These are phyloP conservation scores for Usnea hakonensis DNA, from an alignment of 495 filamentous ascomycete genomes.

Conservation along the genomic window DNA sequence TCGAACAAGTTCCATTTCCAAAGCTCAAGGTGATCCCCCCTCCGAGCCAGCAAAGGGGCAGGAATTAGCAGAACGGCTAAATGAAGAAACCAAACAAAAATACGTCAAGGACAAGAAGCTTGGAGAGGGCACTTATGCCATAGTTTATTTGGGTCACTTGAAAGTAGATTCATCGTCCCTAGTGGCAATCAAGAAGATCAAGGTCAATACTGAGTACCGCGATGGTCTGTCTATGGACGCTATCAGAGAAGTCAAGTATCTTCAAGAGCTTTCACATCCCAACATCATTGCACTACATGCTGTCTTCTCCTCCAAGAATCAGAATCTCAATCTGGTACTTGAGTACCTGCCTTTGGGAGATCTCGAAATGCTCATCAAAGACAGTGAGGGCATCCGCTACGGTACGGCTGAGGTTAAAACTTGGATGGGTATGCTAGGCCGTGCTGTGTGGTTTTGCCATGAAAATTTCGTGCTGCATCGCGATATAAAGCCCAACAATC, in stretches of 20 bases:
- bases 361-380: conserved; percentile 86
- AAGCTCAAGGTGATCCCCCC: background rate
- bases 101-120: conserved; percentile 90
- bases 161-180: conserved; percentile 55
- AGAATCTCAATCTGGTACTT: conserved; percentile 88
- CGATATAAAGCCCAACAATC: conserved; percentile 98
- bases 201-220: conserved; percentile 72
- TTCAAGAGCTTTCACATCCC: conserved; percentile 91
- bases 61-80: conserved; percentile 79
- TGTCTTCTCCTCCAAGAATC: conserved; percentile 88
- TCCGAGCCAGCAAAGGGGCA: conserved; percentile 28
- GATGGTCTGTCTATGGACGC: conserved; percentile 91
- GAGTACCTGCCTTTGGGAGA: conserved; percentile 89
- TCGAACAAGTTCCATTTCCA: conserved; percentile 25
- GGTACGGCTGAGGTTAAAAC: conserved; percentile 84
- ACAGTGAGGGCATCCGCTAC: conserved; percentile 63
- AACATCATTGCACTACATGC: conserved; percentile 89
- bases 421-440: conserved; percentile 95
- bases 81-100: conserved; percentile 75
- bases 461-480: conserved; percentile 89
- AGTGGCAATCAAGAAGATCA: conserved; percentile 98
- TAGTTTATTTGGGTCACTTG: conserved; percentile 82
- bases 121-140: conserved; percentile 94
- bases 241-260: conserved; percentile 86
- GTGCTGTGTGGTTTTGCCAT: conserved; percentile 95